Evolutionary conservation across 345 rosid species (phyloP).

Genomic region (Acer saccharum): DNA sequence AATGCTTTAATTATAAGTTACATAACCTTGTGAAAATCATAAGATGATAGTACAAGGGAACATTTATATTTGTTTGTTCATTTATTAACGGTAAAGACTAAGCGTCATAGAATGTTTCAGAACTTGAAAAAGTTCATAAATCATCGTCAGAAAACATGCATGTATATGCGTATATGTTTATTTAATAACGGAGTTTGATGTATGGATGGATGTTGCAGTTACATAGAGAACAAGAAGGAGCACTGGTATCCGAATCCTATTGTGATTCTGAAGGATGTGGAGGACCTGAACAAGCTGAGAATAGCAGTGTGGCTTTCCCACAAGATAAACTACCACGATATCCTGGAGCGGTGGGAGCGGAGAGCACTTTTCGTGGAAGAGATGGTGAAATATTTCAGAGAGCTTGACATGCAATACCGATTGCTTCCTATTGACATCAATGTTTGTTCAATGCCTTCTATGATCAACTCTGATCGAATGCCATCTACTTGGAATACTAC

Average conservation of each 20-base stretch:
- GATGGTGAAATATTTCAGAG: constrained; percentile 60
- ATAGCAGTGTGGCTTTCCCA: constrained; percentile 72
- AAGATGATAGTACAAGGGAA: no score
- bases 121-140: no score
- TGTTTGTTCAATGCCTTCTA: constrained; percentile 45
- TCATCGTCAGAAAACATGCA: no score
- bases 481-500: constrained; percentile 43
- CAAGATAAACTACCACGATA: constrained; percentile 70
- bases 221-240: constrained; percentile 68
- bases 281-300: constrained; percentile 46
- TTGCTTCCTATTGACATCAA: constrained; percentile 71
- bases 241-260: constrained; percentile 68
- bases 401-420: constrained; percentile 73
- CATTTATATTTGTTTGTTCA: no score
- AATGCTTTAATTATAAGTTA: no score
- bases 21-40: no score
- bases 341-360: constrained; percentile 57
- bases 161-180: neutral
- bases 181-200: neutral
- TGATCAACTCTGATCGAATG: constrained; percentile 37
- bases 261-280: constrained; percentile 55
- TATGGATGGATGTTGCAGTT: constrained; percentile 32
- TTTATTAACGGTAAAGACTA: no score
- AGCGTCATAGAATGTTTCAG: no score
- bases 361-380: constrained; percentile 68